Percentiles rank a stretch among this genome's conserved stretches.
Conservation (phyloP, 2,329 filamentous ascomycete genomes). For the Arthroderma sp. region DNA sequence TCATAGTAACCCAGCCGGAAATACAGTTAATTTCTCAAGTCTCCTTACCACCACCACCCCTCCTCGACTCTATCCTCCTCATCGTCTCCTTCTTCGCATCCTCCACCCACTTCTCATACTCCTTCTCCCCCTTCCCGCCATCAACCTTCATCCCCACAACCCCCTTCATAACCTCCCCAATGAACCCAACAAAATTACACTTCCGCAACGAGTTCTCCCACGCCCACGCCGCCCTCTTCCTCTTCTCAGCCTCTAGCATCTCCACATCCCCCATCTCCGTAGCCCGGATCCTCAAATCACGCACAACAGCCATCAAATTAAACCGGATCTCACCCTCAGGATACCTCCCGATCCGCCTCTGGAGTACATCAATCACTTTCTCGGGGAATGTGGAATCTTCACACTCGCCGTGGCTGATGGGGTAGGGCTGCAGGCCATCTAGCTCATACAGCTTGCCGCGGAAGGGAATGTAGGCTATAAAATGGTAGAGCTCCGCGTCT, state of each 20-base stretch:
- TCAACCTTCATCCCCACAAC: constrained; percentile 62
- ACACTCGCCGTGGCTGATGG: constrained; percentile 76
- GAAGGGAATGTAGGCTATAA: constrained; percentile 84
- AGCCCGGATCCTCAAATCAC: constrained; percentile 65
- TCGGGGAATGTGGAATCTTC: constrained; percentile 57
- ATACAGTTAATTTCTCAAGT: background rate
- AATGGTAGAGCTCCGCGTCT: constrained; percentile 83
- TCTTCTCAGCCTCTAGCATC: constrained; percentile 62
- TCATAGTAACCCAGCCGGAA: too few species aligned
- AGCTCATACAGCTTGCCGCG: constrained; percentile 78
- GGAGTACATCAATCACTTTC: constrained; percentile 75
- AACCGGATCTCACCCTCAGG: constrained; percentile 81
- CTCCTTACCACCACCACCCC: constrained; percentile 6
- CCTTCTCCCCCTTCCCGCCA: constrained; percentile 42
- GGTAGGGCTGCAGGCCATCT: constrained; percentile 83
- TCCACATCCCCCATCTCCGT: constrained; percentile 72
- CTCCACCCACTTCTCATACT: constrained; percentile 70
- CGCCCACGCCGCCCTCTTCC: constrained; percentile 73
- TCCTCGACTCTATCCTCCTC: constrained; percentile 25
- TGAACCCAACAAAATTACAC: constrained; percentile 95
- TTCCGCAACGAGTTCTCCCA: constrained; percentile 88
- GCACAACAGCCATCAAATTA: constrained; percentile 85
- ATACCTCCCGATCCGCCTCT: constrained; percentile 71
- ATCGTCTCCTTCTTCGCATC: constrained; percentile 40
- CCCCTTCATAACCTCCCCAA: constrained; percentile 76